Evolutionary conservation across 2,329 filamentous ascomycete genomes (phyloP), one percentile per base, ranked within the genome.

Genomic region (Aspergillus niger): DNA sequence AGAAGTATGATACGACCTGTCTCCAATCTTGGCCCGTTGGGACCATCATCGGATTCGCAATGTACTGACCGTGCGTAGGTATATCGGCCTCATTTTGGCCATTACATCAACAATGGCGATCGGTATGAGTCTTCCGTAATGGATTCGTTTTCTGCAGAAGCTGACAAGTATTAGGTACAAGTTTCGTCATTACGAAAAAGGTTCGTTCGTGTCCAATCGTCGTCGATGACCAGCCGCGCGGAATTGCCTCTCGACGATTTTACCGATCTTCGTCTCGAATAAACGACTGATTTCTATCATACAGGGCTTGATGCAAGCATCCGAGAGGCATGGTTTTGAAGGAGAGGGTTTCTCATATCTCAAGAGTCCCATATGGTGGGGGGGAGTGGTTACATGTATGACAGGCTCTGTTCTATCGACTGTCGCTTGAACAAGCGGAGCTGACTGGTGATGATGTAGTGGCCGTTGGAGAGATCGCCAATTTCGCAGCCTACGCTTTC

Each of bases 141-240:
- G 8, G 3, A 13, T 17, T 6, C 15, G 15, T 55, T 32, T 11
- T 4, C 4, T 10, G 44, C 38, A 49, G 4, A 3, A 38, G 55
- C 51, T 68, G 61, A 70, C 63, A n/a, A 50, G 32, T 26, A 22
- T 30, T 69, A 95, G 92, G 92, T 73, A 92, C 91, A 55, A 97
- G 93, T 85, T 99, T 99, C 78, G 94, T 99, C 69, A 97, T 99
- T 72, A 99, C 96, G 51, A 99, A 99, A 81, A 98, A 97, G 86
- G 91, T 95, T 81, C 76, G 79, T 75, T 59, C 32, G 32, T 58
- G 41, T 57, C 52, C 56, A 57, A 44, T 47, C 20, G 44, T 52
- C 36, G 39, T 28, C 54, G 24, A 36, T 54, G 43, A 57, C 51
- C 55, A 55, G 43, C 50, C 22, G 24, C 57, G 32, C 41, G 44